Evolutionary conservation across 2,329 filamentous ascomycete species (phyloP).

Genomic region (Neocucurbitaria cava): DNA sequence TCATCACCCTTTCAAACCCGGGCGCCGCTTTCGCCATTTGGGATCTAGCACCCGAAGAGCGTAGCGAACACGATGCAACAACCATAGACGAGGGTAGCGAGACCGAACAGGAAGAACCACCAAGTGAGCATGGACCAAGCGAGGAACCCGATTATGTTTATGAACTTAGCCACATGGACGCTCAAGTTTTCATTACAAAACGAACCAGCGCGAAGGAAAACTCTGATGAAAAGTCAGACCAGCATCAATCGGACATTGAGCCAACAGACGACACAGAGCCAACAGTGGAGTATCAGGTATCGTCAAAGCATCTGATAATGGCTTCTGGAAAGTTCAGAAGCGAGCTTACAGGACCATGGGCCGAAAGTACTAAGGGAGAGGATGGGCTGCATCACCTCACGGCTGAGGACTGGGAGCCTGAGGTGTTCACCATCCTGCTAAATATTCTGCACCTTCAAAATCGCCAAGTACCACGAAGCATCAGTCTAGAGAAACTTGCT

Average conservation of each 20-base stretch:
- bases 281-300: slow-evolving; percentile 4
- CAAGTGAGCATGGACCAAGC: no score
- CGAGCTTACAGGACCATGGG: not conserved
- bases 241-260: not conserved
- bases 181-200: no score
- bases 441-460: slow-evolving; percentile 55
- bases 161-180: no score
- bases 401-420: slow-evolving; percentile 36
- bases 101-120: not conserved
- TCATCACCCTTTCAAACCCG: slow-evolving; percentile 3
- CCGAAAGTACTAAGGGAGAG: not conserved
- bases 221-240: no score
- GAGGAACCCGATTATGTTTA: no score
- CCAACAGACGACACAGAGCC: not conserved
- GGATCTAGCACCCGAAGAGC: not conserved
- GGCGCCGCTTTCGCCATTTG: slow-evolving; percentile 6
- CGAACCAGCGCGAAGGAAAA: no score
- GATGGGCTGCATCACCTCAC: slow-evolving; percentile 9
- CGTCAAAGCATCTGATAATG: slow-evolving; percentile 1
- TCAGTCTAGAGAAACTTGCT: slow-evolving; percentile 53
- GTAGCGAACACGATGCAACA: not conserved
- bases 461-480: slow-evolving; percentile 47
- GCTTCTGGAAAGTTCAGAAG: slow-evolving; percentile 7
- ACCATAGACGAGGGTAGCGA: not conserved
- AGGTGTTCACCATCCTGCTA: slow-evolving; percentile 53